Evolutionary conservation across 768 basidiomycete species (phyloP).

Genomic region (Chalciporus sphaerocephalus): DNA sequence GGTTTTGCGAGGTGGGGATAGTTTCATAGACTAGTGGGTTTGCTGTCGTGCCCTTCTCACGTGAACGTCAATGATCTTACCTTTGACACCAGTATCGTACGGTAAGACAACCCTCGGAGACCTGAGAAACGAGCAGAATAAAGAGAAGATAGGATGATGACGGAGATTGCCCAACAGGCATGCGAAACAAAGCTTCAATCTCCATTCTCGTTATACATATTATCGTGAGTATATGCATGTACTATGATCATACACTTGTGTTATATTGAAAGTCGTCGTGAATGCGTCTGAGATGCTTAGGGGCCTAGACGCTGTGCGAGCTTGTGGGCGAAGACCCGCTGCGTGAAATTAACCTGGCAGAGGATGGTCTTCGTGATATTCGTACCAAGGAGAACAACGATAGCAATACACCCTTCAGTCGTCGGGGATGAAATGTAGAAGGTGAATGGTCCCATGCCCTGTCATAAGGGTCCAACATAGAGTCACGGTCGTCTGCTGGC

Average conservation of each 20-base stretch:
- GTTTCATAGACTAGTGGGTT: slow-evolving; percentile 73
- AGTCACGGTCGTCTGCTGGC: slow-evolving; percentile 2
- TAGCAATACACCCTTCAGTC: neutral
- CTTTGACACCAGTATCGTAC: slow-evolving; percentile 52
- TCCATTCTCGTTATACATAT: slow-evolving; percentile 2
- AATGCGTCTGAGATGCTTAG: neutral
- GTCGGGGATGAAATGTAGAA: neutral
- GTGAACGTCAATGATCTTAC: neutral
- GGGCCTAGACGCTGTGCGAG: no score
- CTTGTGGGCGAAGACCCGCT: neutral
- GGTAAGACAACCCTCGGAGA: slow-evolving; percentile 65
- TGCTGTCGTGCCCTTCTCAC: neutral
- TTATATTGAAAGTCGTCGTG: neutral
- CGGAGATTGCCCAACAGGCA: slow-evolving; percentile 95
- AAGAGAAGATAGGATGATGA: slow-evolving; percentile 62
- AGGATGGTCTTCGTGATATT: neutral
- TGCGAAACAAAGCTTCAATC: slow-evolving; percentile 63
- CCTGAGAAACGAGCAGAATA: slow-evolving; percentile 44
- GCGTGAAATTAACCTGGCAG: neutral
- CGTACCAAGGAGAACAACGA: neutral
- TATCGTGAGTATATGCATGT: slow-evolving; percentile 13
- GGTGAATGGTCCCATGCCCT: slow-evolving; percentile 33
- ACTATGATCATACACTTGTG: neutral
- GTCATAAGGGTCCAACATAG: slow-evolving; percentile 36
- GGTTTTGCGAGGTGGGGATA: slow-evolving; percentile 77